Evolutionary conservation across 2,329 filamentous ascomycete genomes (phyloP).

Genomic region (Plectosphaerella cucumerina): DNA sequence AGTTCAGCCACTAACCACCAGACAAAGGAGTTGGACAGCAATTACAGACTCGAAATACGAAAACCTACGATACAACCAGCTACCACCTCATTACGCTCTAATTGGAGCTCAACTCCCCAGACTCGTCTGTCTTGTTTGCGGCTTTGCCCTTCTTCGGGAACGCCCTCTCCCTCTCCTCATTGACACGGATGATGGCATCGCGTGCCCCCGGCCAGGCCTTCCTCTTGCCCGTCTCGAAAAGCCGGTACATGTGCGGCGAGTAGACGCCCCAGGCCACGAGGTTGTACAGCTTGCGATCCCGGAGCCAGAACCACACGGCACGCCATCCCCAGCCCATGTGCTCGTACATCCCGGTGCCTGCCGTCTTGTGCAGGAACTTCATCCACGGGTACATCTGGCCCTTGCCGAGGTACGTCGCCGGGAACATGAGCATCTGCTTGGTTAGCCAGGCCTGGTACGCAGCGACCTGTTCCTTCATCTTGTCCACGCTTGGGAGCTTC

Average conservation of each 20-base stretch:
- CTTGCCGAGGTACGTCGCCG: slow-evolving; percentile 18
- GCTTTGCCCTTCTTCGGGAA: slow-evolving; percentile 1
- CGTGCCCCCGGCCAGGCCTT: slow-evolving; percentile 34
- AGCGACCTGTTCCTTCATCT: slow-evolving; percentile 32
- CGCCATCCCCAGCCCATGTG: slow-evolving; percentile 34
- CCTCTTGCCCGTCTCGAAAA: slow-evolving; percentile 35
- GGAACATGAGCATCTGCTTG: slow-evolving; percentile 19
- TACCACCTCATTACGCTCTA: too few species aligned
- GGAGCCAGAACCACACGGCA: slow-evolving; percentile 37
- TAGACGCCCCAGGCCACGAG: slow-evolving; percentile 32
- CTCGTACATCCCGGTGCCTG: slow-evolving; percentile 34
- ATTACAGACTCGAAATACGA: too few species aligned
- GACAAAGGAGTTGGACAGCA: too few species aligned
- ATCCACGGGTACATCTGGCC: slow-evolving; percentile 29
- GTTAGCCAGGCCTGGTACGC: slow-evolving; percentile 27
- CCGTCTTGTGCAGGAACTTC: slow-evolving; percentile 33
- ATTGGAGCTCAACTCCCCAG: too few species aligned
- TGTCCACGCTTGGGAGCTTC: slow-evolving; percentile 25
- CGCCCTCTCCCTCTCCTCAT: slow-evolving; percentile 11
- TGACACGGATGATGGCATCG: slow-evolving; percentile 26
- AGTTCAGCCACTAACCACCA: too few species aligned
- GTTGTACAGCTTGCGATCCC: slow-evolving; percentile 30
- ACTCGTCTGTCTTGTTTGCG: neutral
- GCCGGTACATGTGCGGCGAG: slow-evolving; percentile 33
- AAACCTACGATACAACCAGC: too few species aligned